Conservation (phyloP, 345 rosid genomes). For the Gossypium ekmanianum region DNA sequence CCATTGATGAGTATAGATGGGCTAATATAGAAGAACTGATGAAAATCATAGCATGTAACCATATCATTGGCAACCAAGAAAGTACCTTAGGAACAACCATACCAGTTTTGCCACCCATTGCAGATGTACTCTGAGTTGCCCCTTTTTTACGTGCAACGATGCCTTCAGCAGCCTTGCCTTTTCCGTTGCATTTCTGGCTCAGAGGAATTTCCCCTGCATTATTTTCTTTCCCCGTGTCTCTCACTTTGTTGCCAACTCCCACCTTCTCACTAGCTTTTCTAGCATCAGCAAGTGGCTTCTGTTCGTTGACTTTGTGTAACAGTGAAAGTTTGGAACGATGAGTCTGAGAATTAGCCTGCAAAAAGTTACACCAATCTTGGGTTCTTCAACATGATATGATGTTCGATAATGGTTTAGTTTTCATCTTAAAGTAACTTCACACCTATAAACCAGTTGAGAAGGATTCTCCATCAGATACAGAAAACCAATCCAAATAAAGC, state of each 20-base stretch:
- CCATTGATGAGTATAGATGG: neutral
- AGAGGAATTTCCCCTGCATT: conserved; percentile 6
- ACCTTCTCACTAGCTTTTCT: conserved; percentile 23
- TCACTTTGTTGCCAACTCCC: conserved; percentile 14
- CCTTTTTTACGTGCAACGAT: conserved; percentile 21
- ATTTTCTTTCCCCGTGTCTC: conserved; percentile 43
- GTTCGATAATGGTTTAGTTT: conserved; percentile 5
- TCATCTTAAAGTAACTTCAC: neutral
- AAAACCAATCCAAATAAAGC: neutral
- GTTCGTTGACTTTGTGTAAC: conserved; percentile 26
- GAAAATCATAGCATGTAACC: neutral
- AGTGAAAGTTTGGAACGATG: conserved; percentile 22
- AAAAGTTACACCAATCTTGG: neutral
- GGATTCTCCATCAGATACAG: neutral
- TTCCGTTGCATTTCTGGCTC: conserved; percentile 22
- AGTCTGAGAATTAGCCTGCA: conserved; percentile 34
- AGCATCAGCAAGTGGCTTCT: conserved; percentile 12
- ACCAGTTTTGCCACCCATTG: conserved; percentile 20
- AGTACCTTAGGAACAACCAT: conserved; percentile 40
- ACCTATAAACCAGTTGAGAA: neutral
- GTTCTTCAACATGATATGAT: neutral
- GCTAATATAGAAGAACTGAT: neutral
- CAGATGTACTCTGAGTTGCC: conserved; percentile 20
- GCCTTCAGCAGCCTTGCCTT: conserved; percentile 23
- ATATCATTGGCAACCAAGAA: conserved; percentile 2